phyloP scores from a whole-genome alignment of 495 filamentous ascomycete genomes.

The Acidiella bohemica region DNA sequence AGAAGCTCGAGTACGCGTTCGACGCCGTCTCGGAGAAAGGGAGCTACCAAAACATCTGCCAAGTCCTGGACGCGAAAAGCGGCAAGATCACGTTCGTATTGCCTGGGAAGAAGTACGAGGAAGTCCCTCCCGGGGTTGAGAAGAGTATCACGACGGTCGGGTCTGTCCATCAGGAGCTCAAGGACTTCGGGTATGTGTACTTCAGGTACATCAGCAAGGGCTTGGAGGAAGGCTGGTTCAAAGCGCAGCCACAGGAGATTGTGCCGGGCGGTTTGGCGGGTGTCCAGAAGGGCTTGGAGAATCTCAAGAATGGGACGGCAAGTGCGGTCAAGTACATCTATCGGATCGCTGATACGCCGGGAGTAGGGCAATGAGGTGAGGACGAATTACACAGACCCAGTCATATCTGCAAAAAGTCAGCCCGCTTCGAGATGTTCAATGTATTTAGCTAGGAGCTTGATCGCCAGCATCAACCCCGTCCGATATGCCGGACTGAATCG shows the following conservation, averaged over 20 bases:
- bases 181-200: conserved; percentile 41
- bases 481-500: too few relatives aligned
- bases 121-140: conserved; percentile 20
- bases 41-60: conserved; percentile 34
- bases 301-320: conserved; percentile 26
- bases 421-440: too few relatives aligned
- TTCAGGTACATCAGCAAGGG: conserved; percentile 25
- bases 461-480: too few relatives aligned
- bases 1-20: conserved; percentile 35
- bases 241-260: conserved; percentile 46
- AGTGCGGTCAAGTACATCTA: conserved; percentile 25
- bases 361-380: conserved; percentile 1
- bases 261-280: conserved; percentile 46
- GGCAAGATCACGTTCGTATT: conserved; percentile 47
- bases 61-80: conserved; percentile 33
- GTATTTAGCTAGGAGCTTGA: too few relatives aligned
- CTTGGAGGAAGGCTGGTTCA: conserved; percentile 47
- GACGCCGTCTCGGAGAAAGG: conserved; percentile 48
- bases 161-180: conserved; percentile 31
- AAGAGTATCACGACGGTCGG: conserved; percentile 35
- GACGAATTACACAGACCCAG: too few relatives aligned
- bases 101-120: conserved; percentile 24
- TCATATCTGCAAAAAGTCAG: too few relatives aligned
- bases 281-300: conserved; percentile 40
- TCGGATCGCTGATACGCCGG: conserved; percentile 17